Conservation (phyloP, 2,329 filamentous ascomycete genomes). For the Ascochyta lentis region DNA sequence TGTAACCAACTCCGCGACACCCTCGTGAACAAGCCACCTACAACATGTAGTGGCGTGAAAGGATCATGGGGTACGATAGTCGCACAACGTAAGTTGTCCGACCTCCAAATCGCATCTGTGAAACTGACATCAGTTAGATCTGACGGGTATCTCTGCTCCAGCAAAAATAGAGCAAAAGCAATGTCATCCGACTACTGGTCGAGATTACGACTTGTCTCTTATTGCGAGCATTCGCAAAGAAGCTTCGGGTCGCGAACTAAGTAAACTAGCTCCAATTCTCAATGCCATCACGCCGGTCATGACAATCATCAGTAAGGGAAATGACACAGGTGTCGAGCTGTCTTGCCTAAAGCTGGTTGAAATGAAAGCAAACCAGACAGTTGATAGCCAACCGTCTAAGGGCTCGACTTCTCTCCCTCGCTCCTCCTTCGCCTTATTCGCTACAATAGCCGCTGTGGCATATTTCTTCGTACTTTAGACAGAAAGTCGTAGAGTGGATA, state of each 20-base stretch:
- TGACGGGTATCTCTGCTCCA: background rate
- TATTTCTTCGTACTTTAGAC: no score
- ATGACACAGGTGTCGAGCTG: background rate
- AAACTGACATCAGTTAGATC: background rate
- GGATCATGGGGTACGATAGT: conserved; percentile 4
- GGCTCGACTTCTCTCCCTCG: no score
- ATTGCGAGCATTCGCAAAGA: background rate
- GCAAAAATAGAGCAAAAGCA: background rate
- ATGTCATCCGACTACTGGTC: conserved; percentile 12
- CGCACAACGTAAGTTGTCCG: conserved; percentile 1
- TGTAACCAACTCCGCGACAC: conserved; percentile 7
- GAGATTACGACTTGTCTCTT: conserved; percentile 5
- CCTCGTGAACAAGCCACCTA: background rate
- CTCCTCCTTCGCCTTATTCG: no score
- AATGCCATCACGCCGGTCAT: conserved; percentile 9
- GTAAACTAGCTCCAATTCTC: background rate
- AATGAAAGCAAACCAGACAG: background rate
- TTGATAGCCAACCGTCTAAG: background rate
- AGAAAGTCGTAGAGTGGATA: no score
- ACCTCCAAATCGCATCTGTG: background rate
- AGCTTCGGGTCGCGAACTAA: background rate
- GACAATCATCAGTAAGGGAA: conserved; percentile 2
- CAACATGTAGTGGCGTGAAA: conserved; percentile 1
- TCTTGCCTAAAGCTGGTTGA: conserved; percentile 7
- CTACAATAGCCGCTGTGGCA: no score